Base-by-base conservation (phyloP, 306 rosid species). In the Quercus bicolor region DNA sequence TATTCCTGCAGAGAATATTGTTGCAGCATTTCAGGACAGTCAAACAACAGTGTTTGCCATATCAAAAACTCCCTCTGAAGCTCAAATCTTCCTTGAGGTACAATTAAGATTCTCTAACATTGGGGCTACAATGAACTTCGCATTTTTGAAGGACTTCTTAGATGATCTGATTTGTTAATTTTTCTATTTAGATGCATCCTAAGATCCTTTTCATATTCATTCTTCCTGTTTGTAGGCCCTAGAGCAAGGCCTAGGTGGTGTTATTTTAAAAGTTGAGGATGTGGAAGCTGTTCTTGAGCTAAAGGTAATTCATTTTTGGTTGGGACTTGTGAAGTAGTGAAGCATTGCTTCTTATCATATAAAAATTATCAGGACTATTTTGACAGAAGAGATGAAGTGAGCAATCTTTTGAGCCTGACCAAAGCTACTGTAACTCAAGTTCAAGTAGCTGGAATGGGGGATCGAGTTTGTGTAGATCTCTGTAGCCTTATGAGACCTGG, bases 381-480 rank as follows among this genome's bases (percentile, higher is more conserved):
- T 85, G 95, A 91, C 90, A 83, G 87, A 83, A 88, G 97, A 89
- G 82, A 76, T 34, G 93, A 92, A 82, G 85, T 73, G 79, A 81
- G 79, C 79, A 88, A 85, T 78, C 72, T 91, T 68, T 73, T 92
- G 86, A 88, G 82, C 86, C 85, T 94, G 97, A 81, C 88, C 70
- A 91, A 91, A 85, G 97, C 91, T 71, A 85, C 88, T 6, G 88
- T 94, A 75, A 88, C 92, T 77, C 70, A 69, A 43, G 88, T 92
- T 74, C 88, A 92, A 62, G 91, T 80, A 23, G 85, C 81, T 78
- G 97, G 98, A 77, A 92, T 94, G 97, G 97, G 98, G 29, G 98
- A 94, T 87, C 97, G 97, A 6, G 95, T 92, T 79, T 94, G 97
- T 78, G 97, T 94, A 1, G 98, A 94, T 81, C 97, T 94, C 40